phyloP scores from a whole-genome alignment of 2,329 filamentous ascomycete genomes.

The Aspergillus ustus region DNA sequence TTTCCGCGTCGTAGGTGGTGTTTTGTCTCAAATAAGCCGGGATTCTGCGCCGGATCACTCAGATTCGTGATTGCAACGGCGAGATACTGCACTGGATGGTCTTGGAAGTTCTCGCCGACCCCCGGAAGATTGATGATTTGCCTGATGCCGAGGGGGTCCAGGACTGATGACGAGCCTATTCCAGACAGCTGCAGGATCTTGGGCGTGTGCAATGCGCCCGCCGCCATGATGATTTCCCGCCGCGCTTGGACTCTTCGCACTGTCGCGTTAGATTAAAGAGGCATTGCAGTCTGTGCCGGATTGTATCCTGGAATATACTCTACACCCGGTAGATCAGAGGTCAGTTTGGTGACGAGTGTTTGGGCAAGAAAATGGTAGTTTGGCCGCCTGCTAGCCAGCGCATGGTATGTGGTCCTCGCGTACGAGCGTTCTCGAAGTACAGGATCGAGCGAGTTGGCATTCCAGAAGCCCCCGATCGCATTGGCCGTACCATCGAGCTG shows the following conservation, averaged over 20 bases:
- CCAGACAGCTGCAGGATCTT: constrained; percentile 8
- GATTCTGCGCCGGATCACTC: constrained; percentile 5
- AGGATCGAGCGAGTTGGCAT: constrained; percentile 4
- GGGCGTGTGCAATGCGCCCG: constrained; percentile 6
- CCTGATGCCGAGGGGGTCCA: background rate
- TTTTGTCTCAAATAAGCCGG: background rate
- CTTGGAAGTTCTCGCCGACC: constrained; percentile 9
- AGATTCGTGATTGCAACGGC: background rate
- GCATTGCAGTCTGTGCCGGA: background rate
- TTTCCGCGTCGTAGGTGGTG: constrained; percentile 11
- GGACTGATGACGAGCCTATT: background rate
- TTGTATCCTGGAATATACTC: constrained; percentile 5
- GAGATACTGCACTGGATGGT: background rate
- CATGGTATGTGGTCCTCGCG: constrained; percentile 6
- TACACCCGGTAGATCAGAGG: background rate
- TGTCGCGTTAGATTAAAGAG: background rate
- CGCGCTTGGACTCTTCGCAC: background rate
- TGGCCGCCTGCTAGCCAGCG: background rate
- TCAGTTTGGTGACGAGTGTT: constrained; percentile 1
- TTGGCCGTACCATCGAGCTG: constrained; percentile 4
- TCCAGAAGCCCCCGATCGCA: constrained; percentile 3
- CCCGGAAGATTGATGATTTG: constrained; percentile 5
- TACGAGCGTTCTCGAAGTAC: background rate
- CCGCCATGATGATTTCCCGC: constrained; percentile 6
- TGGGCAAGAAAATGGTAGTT: constrained; percentile 6